Evolutionary conservation across 192 early-diverging fungal species (phyloP), one percentile per base, ranked within the genome.

Genomic region (Entrophospora sp.): DNA sequence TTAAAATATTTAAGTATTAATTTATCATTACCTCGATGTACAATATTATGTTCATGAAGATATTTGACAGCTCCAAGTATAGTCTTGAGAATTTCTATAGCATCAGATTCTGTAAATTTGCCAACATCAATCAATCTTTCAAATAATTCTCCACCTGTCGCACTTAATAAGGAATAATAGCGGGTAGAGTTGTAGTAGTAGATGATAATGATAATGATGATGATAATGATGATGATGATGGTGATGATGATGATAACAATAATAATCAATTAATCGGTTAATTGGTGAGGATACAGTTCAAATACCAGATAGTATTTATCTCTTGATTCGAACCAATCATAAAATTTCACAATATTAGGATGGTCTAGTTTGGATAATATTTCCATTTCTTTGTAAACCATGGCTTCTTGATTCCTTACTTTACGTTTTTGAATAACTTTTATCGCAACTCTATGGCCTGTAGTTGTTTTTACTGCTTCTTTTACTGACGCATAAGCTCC

Each of bases 361-460:
- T 96, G 93, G 64, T 89, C 81, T 38, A 97, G 71, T 53, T 79
- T 81, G 55, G 85, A 81, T 71, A 97, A 79, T 28, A 96, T 87
- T 35, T 90, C 80, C 72, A 97, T 93, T 74, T 98, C 95, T 72
- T 91, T 89, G 44, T 87, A 68, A 12, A 97, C 93, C 90, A 97
- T 89, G 37, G 87, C 80, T 65, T 88, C 91, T 61, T 94, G 86
- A 40, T 86, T 87, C 31, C 71, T 84, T 62, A 95, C 85, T 4
- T 87, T 81, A 61, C 83, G 82, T 72, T 96, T 96, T 71, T 84
- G 84, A 73, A 97, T 96, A 45, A 97, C 84, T 73, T 97, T 97
- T 67, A 95, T 81, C 0, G 95, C 95, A 24, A 91, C 91, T 28
- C 83, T 79, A 25, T 87, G 83, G 13, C 87, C 83, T 20, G 87